Base-by-base conservation (phyloP, 176 grass and related monocot genomes). In the Carex scoparia region DNA sequence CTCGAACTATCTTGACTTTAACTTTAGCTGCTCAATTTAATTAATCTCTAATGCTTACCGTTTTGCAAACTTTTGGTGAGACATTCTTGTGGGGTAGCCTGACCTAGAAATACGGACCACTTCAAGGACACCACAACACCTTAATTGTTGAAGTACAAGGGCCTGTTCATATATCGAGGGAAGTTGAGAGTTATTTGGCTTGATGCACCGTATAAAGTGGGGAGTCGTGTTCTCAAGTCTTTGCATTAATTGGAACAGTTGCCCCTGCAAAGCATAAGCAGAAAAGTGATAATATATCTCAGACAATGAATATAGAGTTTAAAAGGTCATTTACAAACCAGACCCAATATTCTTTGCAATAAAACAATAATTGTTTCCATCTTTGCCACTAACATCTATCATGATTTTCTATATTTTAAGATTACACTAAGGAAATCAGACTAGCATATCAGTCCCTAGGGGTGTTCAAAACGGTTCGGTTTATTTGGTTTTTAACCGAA, bases 171-270 rank as follows among this genome's bases (percentile, higher is more conserved):
- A 99, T 85, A 85, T 95, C 69, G 85, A 82, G 80, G 96, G 91
- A 89, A 92, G 89, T 89, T 99, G 96, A 59, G 90, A 93, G 91
- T 99, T 99, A 84, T 99, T 99, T 87, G 96, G 93, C 72, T 99
- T 99, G 83, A 99, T 99, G 86, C 96, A 99, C n/a, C 96, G 89
- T 85, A 99, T 92, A 59, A 99, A 99, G 76, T 99, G 96, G 55
- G 96, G 96, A 49, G 93, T 99, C 67, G 96, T 95, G 79, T 81
- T 95, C 84, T 94, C 96, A 82, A 99, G 85, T 91, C 96, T 95
- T 92, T 95, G 89, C 93, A 98, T 98, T 86, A 99, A 78, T 92
- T 99, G 93, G 85, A 99, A 99, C 27, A 99, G 79, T 88, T 99
- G 96, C 54, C 93, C 93, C 96, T 99, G 75, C n/a, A 83, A 77